These are phyloP conservation scores for Boletus huronensis DNA, from an alignment of 768 basidiomycete genomes.

Conservation along the genomic window DNA sequence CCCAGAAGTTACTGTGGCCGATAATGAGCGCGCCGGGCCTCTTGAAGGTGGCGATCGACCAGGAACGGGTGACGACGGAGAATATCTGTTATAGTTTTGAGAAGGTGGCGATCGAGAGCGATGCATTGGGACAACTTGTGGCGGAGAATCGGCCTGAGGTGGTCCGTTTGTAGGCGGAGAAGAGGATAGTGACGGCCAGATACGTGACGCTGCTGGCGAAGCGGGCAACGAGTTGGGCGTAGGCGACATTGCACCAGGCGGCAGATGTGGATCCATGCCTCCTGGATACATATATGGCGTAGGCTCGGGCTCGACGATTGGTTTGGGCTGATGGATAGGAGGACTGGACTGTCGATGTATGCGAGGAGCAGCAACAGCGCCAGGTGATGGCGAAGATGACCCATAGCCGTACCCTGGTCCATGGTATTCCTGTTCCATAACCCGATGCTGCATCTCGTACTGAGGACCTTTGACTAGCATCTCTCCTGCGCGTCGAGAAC, in stretches of 20 bases:
- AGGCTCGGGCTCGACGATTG: slow-evolving; percentile 31
- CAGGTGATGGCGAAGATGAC: slow-evolving; percentile 24
- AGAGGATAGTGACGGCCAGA: slow-evolving; percentile 31
- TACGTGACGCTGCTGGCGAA: slow-evolving; percentile 24
- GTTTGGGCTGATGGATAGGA: slow-evolving; percentile 27
- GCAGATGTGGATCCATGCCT: slow-evolving; percentile 40
- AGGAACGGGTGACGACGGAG: slow-evolving; percentile 27
- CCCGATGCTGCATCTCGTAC: slow-evolving; percentile 92
- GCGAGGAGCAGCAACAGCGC: slow-evolving; percentile 17
- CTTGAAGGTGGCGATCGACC: slow-evolving; percentile 31
- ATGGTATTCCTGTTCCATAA: slow-evolving; percentile 86
- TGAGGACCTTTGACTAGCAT: slow-evolving; percentile 85
- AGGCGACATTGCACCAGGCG: slow-evolving; percentile 59
- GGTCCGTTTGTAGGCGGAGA: slow-evolving; percentile 31
- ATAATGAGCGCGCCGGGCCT: slow-evolving; percentile 63
- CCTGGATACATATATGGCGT: slow-evolving; percentile 21
- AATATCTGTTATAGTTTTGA: slow-evolving; percentile 36
- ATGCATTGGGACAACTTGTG: slow-evolving; percentile 31
- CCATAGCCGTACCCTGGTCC: slow-evolving; percentile 32
- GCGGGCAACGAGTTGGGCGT: slow-evolving; percentile 16
- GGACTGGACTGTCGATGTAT: slow-evolving; percentile 27
- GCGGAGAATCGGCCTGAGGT: slow-evolving; percentile 16
- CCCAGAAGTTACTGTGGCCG: slow-evolving; percentile 55
- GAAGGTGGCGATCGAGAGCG: slow-evolving; percentile 58
- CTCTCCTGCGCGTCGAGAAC: slow-evolving; percentile 68